Evolutionary conservation across 2,329 filamentous ascomycete species (phyloP), one percentile per base, ranked within the genome.

Genomic region (Ophiostoma angusticollis): DNA sequence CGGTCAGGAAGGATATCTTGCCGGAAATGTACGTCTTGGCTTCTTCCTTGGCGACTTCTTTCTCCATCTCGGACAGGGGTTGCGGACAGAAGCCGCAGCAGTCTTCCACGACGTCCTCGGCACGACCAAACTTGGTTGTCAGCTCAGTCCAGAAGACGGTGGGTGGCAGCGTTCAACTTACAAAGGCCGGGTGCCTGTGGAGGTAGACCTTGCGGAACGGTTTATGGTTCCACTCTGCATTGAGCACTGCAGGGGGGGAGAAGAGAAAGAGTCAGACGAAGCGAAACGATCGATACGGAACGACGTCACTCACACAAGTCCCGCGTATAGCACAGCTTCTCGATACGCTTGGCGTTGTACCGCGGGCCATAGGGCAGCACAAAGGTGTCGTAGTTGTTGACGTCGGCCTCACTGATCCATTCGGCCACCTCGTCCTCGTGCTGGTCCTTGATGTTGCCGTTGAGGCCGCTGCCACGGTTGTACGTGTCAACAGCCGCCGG

Each of bases 401-500:
- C 69, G 32, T 87, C 82, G 16, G 83, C 74, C 40, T 81, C 72
- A 6, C 80, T 75, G 3, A 82, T 68, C 85, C 84, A 93, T 45
- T 93, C 84, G 0, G 84, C 78, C 28, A 89, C 70, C 49, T 93
- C 85, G 45, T 91, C 83, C 46, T 86, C 80, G 48, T 83, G 71
- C 12, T 67, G 58, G 33, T 84, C 75, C 52, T 91, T 93, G 59
- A 91, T 74, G 49, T 91, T 85, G 18, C 80, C 82, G 11, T 19
- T 13, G 11, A 34, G 6, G 27, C 25, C 31, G 13, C 54, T 50
- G 13, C 75, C 58, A n/a, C 25, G 63, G 55, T 25, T 16, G 23
- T 17, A 22, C 6, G 21, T 3, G 5, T 28, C 12, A 14, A 18
- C 58, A 16, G 71, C 52, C 1, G 55, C 46, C 7, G 84, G 84